Evolutionary conservation across 352 stramenopile genomes (phyloP), one percentile per base, ranked within the genome.

Genomic region (Pythium aristosporum): DNA sequence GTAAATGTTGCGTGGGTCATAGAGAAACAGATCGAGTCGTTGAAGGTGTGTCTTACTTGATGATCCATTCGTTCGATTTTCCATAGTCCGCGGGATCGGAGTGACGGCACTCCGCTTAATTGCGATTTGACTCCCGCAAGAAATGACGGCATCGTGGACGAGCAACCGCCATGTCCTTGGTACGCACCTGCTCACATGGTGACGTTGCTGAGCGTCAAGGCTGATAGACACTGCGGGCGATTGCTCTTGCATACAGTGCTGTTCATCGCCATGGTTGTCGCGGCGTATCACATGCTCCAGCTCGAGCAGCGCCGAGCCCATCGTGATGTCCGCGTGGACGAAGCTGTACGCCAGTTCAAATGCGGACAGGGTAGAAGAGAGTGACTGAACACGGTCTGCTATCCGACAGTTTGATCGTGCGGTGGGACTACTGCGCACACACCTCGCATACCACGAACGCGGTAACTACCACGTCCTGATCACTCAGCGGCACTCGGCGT

Each of bases 241-340:
- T n/a, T 39, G 12, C 28, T 39, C 10, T n/a, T 12, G 1, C 47
- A 46, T 50, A 25, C 36, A 92, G 82, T 89, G 61, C 71, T 90
- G 47, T 10, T 85, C 23, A 58, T 89, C 30, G 82, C 80, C 13
- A 67, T 90, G 54, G 53, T 87, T 43, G 65, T 86, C 18, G 77
- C 80, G 25, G 76, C 79, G 39, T 90, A 85, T 56, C 80, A 85
- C 16, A 75, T 92, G 42, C 76, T 72, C 20, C 71, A 69, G 37
- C 71, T 92, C 39, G 79, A 89, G 69, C 49, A 69, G 37, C 72
- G 81, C 25, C 77, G 80, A 43, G 60, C 61, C 28, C 65, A 61
- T 18, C 67, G 60, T 28, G 61, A 61, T 30, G 55, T 47, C 28
- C 59, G 55, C 16, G 64, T 80, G 16, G 71, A 87, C 55, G 63